phyloP scores from a whole-genome alignment of 2,329 filamentous ascomycete species.

The Aureobasidium sp. region DNA sequence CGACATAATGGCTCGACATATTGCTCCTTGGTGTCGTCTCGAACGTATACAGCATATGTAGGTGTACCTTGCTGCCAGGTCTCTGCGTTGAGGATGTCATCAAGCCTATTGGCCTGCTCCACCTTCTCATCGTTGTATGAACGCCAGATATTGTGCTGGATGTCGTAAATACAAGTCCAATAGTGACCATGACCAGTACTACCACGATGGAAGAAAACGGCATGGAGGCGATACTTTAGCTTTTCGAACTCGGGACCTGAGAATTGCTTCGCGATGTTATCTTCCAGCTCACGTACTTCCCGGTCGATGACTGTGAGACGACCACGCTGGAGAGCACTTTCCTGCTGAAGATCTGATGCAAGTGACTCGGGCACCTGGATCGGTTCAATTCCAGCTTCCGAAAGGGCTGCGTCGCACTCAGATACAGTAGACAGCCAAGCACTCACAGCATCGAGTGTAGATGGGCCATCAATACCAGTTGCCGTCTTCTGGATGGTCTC shows the following conservation, averaged over 20 bases:
- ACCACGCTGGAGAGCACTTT: constrained; percentile 37
- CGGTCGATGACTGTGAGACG: constrained; percentile 37
- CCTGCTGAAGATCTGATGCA: constrained; percentile 36
- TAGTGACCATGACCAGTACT: constrained; percentile 67
- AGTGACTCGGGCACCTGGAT: constrained; percentile 39
- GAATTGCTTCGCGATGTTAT: constrained; percentile 53
- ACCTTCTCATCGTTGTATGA: constrained; percentile 91
- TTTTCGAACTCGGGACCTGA: constrained; percentile 54
- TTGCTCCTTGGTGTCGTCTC: constrained; percentile 54
- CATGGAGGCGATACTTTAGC: constrained; percentile 75
- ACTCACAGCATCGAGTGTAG: constrained; percentile 27
- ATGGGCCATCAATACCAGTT: constrained; percentile 24
- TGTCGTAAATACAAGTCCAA: constrained; percentile 94
- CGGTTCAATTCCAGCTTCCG: constrained; percentile 28
- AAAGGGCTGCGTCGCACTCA: constrained; percentile 32
- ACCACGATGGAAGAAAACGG: constrained; percentile 86
- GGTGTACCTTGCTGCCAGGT: constrained; percentile 61
- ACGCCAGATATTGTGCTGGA: constrained; percentile 72
- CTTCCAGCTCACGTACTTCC: constrained; percentile 41
- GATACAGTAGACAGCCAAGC: constrained; percentile 39
- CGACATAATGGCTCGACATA: constrained; percentile 43
- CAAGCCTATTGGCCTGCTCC: constrained; percentile 55
- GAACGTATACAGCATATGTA: constrained; percentile 78
- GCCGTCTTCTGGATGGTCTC: constrained; percentile 21
- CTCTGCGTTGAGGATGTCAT: constrained; percentile 62